Evolutionary conservation across 148 eudicot genomes (phyloP), one percentile per base, ranked within the genome.

Genomic region (Spergularia marina): DNA sequence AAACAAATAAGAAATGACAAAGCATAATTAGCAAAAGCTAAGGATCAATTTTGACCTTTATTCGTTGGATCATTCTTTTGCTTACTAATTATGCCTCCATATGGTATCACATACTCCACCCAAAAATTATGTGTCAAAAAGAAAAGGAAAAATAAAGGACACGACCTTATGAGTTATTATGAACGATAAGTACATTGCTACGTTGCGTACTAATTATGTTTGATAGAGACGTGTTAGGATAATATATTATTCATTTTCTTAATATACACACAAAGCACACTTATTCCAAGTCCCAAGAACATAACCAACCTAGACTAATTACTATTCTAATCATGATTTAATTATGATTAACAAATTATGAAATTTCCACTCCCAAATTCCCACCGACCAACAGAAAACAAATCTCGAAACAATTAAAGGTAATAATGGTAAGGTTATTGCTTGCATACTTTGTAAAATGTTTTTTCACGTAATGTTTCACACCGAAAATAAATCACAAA

Each of bases 31-130:
- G 60, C 36, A 30, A 30, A 30, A 23, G 25, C 25, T 23, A 23
- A 53, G 53, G 6, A 63, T 63, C 9, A 15, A 13, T 41, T 52
- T 30, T 16, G 58, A 44, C 47, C 62, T 40, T 67, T 53, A 74
- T 58, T 65, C 77, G 65, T 74, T 52, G 72, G 65, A 67, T 66
- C 52, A 40, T 66, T 59, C 72, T 56, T 76, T 75, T 65, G 71
- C 36, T 30, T 30, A 3, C 36, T 30, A 0, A 30, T 30, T 30
- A 30, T 30, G 34, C 9, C 47, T 41, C 47, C 47, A 41, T 41
- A 41, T 9, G 49, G 49, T 61, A 23, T 60, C 64, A 60, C 39
- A 60, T 60, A 34, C 23, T 60, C 34, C 39, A 23, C 64, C 14
- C 64, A 18, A 4, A 57, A 57, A 15, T 57, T 44, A 44, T 30